A percentile compares a stretch with the other conserved stretches of the same genome.
Conservation (phyloP, 2,329 filamentous ascomycete genomes). For the Sporothrix euskadiensis region DNA sequence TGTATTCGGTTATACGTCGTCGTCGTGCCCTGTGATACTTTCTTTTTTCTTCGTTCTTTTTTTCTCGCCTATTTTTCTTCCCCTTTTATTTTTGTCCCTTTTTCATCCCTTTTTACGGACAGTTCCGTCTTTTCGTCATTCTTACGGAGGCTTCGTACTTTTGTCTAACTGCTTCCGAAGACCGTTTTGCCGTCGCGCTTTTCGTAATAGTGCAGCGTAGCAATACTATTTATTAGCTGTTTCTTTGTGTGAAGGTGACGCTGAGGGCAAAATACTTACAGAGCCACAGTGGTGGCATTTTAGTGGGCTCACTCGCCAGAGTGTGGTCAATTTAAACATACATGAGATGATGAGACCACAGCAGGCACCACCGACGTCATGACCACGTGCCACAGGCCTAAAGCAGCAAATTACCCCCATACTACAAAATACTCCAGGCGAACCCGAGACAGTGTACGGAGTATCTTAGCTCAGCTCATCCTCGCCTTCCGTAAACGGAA, state of each 20-base stretch:
- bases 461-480: background rate
- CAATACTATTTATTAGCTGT: background rate
- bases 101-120: background rate
- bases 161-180: slow-evolving; percentile 1
- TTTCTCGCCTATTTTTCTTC: background rate
- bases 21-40: background rate
- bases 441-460: background rate
- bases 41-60: background rate
- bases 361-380: slow-evolving; percentile 17
- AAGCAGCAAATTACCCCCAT: slow-evolving; percentile 5
- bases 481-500: background rate
- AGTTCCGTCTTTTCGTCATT: background rate
- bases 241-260: background rate
- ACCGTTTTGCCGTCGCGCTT: background rate
- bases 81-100: too few relatives aligned
- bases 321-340: background rate
- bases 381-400: slow-evolving; percentile 21
- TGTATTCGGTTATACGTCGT: background rate
- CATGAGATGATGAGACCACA: background rate
- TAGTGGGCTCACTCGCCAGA: background rate
- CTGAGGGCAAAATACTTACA: background rate
- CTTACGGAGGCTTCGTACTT: background rate
- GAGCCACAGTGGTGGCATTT: slow-evolving; percentile 1
- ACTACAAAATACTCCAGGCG: background rate
- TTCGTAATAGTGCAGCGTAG: background rate